Conservation (phyloP, 305 asterid genomes). For the Fraxinus xanthoxyloides region DNA sequence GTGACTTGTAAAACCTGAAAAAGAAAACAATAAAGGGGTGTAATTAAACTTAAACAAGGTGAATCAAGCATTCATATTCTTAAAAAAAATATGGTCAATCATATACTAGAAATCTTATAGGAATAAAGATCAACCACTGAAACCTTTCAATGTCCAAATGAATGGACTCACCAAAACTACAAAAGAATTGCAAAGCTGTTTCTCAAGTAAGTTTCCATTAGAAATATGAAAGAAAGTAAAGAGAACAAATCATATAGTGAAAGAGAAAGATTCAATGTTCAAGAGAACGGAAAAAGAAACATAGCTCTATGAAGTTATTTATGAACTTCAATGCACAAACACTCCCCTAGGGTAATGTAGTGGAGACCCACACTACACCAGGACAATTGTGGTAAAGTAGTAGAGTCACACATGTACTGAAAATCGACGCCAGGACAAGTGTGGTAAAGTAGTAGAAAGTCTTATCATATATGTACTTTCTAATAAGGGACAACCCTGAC, state of each 20-base stretch:
- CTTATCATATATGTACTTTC: background rate
- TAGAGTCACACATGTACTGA: background rate
- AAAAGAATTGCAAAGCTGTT: background rate
- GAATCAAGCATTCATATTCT: background rate
- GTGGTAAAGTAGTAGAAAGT: background rate
- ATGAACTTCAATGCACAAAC: background rate
- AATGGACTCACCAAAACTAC: background rate
- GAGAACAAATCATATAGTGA: background rate
- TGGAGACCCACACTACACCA: background rate
- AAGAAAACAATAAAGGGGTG: conserved; percentile 4
- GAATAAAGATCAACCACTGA: conserved; percentile 10
- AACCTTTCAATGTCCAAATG: background rate
- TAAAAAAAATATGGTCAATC: background rate
- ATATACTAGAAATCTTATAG: background rate
- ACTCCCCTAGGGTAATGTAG: background rate
- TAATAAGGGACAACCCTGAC: background rate
- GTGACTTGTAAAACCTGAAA: conserved; percentile 77
- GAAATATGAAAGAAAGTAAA: background rate
- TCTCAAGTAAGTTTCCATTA: background rate
- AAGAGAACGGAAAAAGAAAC: background rate
- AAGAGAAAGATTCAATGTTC: background rate
- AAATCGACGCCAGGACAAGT: background rate
- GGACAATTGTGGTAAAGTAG: background rate
- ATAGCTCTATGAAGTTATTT: background rate
- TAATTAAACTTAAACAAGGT: conserved; percentile 7